Evolutionary conservation across 2,329 filamentous ascomycete species (phyloP), one percentile per base, ranked within the genome.

Genomic region (Ophiognomonia clavigignenti-juglandacearum): DNA sequence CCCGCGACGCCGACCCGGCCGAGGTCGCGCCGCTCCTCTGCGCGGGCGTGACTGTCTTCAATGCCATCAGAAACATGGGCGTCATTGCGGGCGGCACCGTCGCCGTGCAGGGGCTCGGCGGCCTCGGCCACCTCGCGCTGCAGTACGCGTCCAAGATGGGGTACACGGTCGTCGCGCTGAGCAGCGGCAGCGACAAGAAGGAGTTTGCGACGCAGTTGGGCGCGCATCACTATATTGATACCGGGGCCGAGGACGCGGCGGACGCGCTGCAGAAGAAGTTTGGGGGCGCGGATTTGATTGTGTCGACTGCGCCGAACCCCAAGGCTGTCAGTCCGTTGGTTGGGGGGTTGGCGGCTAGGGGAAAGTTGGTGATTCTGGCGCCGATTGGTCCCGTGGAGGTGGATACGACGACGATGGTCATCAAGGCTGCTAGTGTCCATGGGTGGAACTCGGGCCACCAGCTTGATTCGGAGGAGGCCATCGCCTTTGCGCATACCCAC

Each of bases 91-190:
- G 78, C 9, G 69, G 64, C n/a, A 52, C 74, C 0, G 73, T 82
- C 1, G 78, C 77, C 19, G 59, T 82, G 19, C 81, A 91, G 52
- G 88, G 86, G 13, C 71, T 92, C 3, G 82, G 89, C 42, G 88
- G 87, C 2, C 73, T 91, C 0, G 87, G 87, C 2, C 87, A 92
- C 63, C 63, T 92, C 24, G 87, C 85, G 0, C 81, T 91, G 24
- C 86, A 90, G 61, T 91, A 84, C 61, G 85, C 85, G 4, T 71
- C 71, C 41, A 82, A 82, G 64, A 88, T 90, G 85, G 87, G 87
- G 4, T 90, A 85, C 64, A 75, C 79, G 48, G 80, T 87, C 5
- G 80, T 80, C 2, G 87, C 84, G 0, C 73, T 91, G 42, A 57
- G 53, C 20, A 85, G 80, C 0, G 80, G 81, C 8, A 75, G 80